Base-by-base conservation (phyloP, 768 basidiomycete genomes). In the Leucosporidium creatinivorum region DNA sequence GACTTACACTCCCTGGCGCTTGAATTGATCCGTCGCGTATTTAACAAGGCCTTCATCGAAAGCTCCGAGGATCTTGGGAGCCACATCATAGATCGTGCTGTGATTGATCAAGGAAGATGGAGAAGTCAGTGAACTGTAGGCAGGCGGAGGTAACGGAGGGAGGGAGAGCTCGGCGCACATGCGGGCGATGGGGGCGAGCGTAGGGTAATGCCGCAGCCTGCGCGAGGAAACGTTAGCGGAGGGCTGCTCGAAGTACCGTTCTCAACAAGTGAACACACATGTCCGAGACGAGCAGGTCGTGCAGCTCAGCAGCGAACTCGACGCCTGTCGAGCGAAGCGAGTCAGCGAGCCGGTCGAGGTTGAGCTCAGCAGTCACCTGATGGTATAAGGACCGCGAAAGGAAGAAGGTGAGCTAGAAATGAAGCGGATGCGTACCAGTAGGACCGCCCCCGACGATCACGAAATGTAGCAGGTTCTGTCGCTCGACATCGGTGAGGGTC, bases 81-180 rank as follows among this genome's bases (percentile, higher is more conserved):
- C 89, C 15, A 89, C 88, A 73, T 93, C 91, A 75, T 89, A 89
- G 19, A 93, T 78, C 5, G 87, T 87, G 68, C 93, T 91, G 64
- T 82, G 84, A 18, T 85, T 84, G 60, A 89, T 75, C 55, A 81
- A 82, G 2, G 84, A 83, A 13, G 92, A 82, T 4, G 80, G 76
- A 4, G 89, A 87, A 75, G 86, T 44, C 10, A 44, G 39, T 15
- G 3, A 44, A 10, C 33, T 33, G 33, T 5, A 10, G 33, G 89
- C 73, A 87, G 82, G 28, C 77, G 77, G 25, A n/a, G n/a, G n/a
- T n/a, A n/a, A n/a, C n/a, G n/a, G 78, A 74, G 33, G 10, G 10
- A 33, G 33, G 10, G 33, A 33, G 33, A 33, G 33, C 33, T 33
- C 33, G 33, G 33, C 33, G 33, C 39, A 44, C 39, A 44, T 44